Percentiles rank a stretch among this genome's conserved stretches.
Conservation (phyloP, 176 grass and related monocot species). For the Eragrostis curvula region DNA sequence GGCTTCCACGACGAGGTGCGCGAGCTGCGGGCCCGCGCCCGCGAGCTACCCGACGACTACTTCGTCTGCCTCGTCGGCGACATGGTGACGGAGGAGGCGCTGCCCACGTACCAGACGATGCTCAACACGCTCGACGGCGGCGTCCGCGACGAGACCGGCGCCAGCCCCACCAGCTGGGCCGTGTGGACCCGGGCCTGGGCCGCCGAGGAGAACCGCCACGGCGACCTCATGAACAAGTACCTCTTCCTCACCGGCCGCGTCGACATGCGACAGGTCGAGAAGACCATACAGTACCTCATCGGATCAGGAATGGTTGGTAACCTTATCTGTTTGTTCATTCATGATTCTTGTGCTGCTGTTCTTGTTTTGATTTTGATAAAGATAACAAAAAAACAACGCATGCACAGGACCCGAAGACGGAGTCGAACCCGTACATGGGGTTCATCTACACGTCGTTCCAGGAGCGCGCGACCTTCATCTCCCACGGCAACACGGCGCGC, state of each 20-base stretch:
- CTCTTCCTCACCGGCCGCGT: slow-evolving; percentile 43
- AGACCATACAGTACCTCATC: slow-evolving; percentile 49
- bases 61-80: slow-evolving; percentile 33
- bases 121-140: slow-evolving; percentile 57
- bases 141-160: slow-evolving; percentile 45
- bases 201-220: slow-evolving; percentile 53
- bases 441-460: slow-evolving; percentile 60
- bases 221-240: slow-evolving; percentile 50
- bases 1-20: slow-evolving; percentile 37
- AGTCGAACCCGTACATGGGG: slow-evolving; percentile 39
- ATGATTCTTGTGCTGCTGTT: no score
- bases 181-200: slow-evolving; percentile 39
- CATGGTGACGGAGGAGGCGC: slow-evolving; percentile 53
- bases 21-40: slow-evolving; percentile 1
- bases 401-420: slow-evolving; percentile 48
- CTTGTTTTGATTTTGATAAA: no score
- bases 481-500: slow-evolving; percentile 50
- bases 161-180: slow-evolving; percentile 45
- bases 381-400: no score
- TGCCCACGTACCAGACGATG: slow-evolving; percentile 55
- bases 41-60: slow-evolving; percentile 39
- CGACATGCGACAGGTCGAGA: slow-evolving; percentile 44
- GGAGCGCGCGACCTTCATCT: slow-evolving; percentile 50
- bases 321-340: no score
- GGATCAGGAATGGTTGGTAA: slow-evolving; percentile 34